These are phyloP conservation scores for Chaetothyriales sp. DNA, from an alignment of 2,329 filamentous ascomycete genomes.

Conservation along the genomic window DNA sequence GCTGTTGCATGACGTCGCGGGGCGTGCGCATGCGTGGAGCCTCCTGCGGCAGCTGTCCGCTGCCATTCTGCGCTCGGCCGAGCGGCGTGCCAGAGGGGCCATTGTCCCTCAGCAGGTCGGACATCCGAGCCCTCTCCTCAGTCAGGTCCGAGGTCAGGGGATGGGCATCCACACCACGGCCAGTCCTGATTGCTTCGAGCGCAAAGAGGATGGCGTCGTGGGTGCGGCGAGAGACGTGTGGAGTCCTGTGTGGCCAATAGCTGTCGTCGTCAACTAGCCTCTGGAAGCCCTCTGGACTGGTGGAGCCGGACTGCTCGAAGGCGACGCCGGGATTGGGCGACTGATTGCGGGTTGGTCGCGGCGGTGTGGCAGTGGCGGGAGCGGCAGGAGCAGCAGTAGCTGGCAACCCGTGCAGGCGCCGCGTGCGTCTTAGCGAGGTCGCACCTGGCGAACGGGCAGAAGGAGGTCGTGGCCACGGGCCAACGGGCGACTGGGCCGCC, in stretches of 20 bases:
- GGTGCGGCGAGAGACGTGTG: constrained; percentile 64
- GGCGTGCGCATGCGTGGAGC: constrained; percentile 60
- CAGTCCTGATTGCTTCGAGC: constrained; percentile 60
- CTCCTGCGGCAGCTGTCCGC: constrained; percentile 36
- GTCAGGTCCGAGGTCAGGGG: constrained; percentile 74
- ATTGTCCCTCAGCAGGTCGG: constrained; percentile 55
- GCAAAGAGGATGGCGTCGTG: constrained; percentile 83
- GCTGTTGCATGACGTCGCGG: constrained; percentile 79
- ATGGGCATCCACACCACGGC: constrained; percentile 26
- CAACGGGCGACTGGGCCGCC: constrained; percentile 8
- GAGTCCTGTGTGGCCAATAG: constrained; percentile 36
- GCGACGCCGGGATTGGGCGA: background rate
- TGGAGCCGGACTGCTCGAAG: constrained; percentile 15
- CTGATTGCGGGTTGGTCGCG: constrained; percentile 2
- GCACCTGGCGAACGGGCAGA: constrained; percentile 38
- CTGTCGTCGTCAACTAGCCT: constrained; percentile 26
- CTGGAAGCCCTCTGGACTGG: constrained; percentile 21
- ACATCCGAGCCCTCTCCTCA: constrained; percentile 87
- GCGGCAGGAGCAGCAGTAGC: constrained; percentile 10
- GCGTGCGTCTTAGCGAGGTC: constrained; percentile 39
- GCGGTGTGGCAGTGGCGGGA: constrained; percentile 18
- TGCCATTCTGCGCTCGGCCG: constrained; percentile 37
- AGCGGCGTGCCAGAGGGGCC: constrained; percentile 25
- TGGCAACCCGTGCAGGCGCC: constrained; percentile 33
- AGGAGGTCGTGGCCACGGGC: constrained; percentile 21